A percentile compares a stretch with the other conserved stretches of the same genome.
Evolutionary conservation across 164 flowering plant genomes (phyloP).

Genomic region (Protea cynaroides): DNA sequence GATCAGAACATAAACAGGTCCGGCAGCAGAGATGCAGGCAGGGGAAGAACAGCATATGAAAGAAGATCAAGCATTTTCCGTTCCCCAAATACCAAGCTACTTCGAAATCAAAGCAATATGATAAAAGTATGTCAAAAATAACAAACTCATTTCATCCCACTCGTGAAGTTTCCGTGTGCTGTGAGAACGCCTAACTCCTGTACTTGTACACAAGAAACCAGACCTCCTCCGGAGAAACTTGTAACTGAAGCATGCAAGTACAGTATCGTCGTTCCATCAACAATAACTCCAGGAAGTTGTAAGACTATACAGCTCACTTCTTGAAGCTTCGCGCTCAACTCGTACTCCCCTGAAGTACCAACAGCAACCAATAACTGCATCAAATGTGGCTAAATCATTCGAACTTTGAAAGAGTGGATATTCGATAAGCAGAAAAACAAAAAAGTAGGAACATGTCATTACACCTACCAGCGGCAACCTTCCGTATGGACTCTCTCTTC

Average conservation of each 20-base stretch:
- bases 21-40: conserved; percentile 11
- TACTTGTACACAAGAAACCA: neutral
- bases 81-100: conserved; percentile 8
- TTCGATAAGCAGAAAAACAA: neutral
- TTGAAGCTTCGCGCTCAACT: conserved; percentile 9
- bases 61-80: conserved; percentile 18
- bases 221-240: neutral
- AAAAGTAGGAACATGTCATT: neutral
- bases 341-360: neutral
- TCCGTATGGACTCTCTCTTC: neutral
- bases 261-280: neutral
- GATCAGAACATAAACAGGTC: conserved; percentile 33
- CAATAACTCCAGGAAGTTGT: neutral
- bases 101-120: conserved; percentile 8
- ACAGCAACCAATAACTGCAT: neutral
- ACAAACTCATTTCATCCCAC: conserved; percentile 2
- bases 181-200: neutral
- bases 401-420: neutral
- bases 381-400: neutral
- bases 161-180: neutral
- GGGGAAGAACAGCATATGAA: conserved; percentile 15
- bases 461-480: neutral
- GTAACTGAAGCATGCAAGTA: neutral
- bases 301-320: neutral
- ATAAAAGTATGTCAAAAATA: neutral